Evolutionary conservation across 345 rosid genomes (phyloP).

Genomic region (Microthlaspi erraticum): DNA sequence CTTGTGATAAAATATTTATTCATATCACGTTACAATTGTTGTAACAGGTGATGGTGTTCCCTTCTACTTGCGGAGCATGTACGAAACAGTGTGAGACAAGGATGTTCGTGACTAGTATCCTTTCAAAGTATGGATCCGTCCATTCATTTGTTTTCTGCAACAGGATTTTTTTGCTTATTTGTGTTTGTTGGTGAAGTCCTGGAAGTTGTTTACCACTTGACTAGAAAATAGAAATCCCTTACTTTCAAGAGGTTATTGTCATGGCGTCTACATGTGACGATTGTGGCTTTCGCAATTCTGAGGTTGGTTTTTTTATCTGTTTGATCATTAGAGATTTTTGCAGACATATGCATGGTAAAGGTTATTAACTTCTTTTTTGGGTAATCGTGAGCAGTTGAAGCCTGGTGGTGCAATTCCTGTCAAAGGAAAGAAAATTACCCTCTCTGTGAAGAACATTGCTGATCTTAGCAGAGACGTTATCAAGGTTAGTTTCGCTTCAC

Average conservation of each 20-base stretch:
- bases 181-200: conserved; percentile 28
- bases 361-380: conserved; percentile 21
- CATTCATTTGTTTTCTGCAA: background rate
- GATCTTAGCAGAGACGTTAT: conserved; percentile 92
- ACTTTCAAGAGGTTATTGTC: conserved; percentile 96
- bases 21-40: conserved; percentile 7
- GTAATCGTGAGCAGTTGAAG: conserved; percentile 64
- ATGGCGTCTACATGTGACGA: conserved; percentile 91
- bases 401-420: conserved; percentile 89
- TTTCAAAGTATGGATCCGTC: conserved; percentile 21
- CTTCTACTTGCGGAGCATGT: conserved; percentile 58
- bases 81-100: conserved; percentile 49
- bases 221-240: conserved; percentile 72
- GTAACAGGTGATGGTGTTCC: conserved; percentile 55
- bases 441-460: conserved; percentile 55
- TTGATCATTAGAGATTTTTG: conserved; percentile 12
- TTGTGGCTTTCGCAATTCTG: conserved; percentile 96
- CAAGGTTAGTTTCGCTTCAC: conserved; percentile 58
- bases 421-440: conserved; percentile 77
- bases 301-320: conserved; percentile 60
- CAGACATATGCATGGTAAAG: background rate
- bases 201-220: conserved; percentile 51
- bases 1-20: conserved; percentile 4
- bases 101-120: conserved; percentile 61
- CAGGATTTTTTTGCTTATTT: background rate